phyloP scores from a whole-genome alignment of 352 stramenopile species.

The Phytophthora rubi region DNA sequence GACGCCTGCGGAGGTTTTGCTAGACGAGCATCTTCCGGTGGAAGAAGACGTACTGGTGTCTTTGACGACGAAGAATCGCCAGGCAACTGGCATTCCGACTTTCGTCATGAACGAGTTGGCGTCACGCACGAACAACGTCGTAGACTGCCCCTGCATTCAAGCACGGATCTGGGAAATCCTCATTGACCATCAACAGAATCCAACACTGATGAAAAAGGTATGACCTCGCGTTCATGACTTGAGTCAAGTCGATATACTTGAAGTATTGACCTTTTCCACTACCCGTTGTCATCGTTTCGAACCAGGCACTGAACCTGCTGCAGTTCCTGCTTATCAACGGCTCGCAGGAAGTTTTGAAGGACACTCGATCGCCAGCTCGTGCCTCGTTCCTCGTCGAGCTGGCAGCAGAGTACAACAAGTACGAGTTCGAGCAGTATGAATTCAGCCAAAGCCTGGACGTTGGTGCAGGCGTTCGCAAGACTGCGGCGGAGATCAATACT shows the following conservation, averaged over 20 bases:
- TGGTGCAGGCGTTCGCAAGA: constrained; percentile 69
- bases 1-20: constrained; percentile 63
- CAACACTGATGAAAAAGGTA: constrained; percentile 66
- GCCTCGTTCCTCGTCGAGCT: constrained; percentile 57
- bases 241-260: not conserved
- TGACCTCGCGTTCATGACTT: not conserved
- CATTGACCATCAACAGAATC: constrained; percentile 62
- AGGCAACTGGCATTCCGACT: constrained; percentile 50
- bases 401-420: constrained; percentile 69
- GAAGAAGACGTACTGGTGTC: constrained; percentile 51
- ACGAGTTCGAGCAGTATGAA: constrained; percentile 76
- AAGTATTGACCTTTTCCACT: not conserved
- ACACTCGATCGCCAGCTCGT: constrained; percentile 54
- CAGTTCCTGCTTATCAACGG: constrained; percentile 78
- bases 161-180: constrained; percentile 73
- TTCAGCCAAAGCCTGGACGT: constrained; percentile 78
- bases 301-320: constrained; percentile 60
- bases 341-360: constrained; percentile 66
- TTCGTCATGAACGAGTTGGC: constrained; percentile 66
- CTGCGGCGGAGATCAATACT: constrained; percentile 53
- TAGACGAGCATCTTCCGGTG: constrained; percentile 67
- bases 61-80: constrained; percentile 51
- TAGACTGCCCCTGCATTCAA: constrained; percentile 81
- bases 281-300: not conserved
- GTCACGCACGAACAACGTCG: constrained; percentile 70